Evolutionary conservation across 768 basidiomycete genomes (phyloP).

Genomic region (Candolleomyces aberdarensis): DNA sequence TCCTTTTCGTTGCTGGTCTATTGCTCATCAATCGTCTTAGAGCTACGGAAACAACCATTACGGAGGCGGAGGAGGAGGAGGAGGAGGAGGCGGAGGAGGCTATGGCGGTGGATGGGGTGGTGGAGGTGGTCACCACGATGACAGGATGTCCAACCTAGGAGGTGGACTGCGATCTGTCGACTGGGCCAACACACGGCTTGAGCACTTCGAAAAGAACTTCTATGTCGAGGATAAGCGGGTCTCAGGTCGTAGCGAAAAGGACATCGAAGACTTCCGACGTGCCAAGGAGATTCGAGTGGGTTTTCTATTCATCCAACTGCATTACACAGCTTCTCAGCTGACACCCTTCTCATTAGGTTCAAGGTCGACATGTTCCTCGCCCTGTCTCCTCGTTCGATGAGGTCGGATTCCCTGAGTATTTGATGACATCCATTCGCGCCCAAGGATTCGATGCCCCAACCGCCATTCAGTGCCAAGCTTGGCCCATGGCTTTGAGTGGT

Average conservation of each 20-base stretch:
- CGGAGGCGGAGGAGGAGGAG: conserved; percentile 24
- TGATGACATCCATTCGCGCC: conserved; percentile 88
- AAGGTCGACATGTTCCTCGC: conserved; percentile 84
- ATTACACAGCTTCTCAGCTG: background rate
- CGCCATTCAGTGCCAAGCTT: conserved; percentile 97
- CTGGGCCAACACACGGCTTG: conserved; percentile 72
- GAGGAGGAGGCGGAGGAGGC: conserved; percentile 42
- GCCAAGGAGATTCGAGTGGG: conserved; percentile 84
- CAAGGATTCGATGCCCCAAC: conserved; percentile 92
- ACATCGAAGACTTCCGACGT: conserved; percentile 84
- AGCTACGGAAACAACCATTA: conserved; percentile 40
- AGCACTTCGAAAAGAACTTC: conserved; percentile 97
- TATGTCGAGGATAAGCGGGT: conserved; percentile 91
- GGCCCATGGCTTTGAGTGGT: conserved; percentile 98
- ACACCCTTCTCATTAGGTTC: conserved; percentile 50
- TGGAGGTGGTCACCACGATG: conserved; percentile 53
- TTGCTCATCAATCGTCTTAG: conserved; percentile 18
- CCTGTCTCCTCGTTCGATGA: conserved; percentile 93
- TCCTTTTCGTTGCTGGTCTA: background rate
- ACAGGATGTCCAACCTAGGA: conserved; percentile 81
- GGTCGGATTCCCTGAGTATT: conserved; percentile 93
- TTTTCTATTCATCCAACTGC: conserved; percentile 1
- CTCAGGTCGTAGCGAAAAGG: conserved; percentile 69
- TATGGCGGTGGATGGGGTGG: conserved; percentile 48
- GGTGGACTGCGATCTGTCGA: conserved; percentile 80